Evolutionary conservation across 2,329 filamentous ascomycete genomes (phyloP).

Genomic region (Aspergillus quadrilineatus): DNA sequence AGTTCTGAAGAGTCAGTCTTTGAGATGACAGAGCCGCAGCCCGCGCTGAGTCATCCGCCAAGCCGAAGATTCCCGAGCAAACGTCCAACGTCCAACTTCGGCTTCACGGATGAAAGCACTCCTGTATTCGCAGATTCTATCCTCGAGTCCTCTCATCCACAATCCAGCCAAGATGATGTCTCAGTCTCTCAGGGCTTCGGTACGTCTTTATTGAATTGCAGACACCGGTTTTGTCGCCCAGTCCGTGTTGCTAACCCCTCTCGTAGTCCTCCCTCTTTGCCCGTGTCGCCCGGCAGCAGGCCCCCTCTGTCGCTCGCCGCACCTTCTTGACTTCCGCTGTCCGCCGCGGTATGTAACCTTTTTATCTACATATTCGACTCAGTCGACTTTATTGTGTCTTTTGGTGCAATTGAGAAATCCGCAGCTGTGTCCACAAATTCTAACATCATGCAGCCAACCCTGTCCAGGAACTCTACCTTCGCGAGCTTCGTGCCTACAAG

Average conservation of each 20-base stretch:
- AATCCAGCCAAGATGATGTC: conserved; percentile 54
- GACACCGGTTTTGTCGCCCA: background rate
- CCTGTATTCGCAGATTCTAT: conserved; percentile 22
- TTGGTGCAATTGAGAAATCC: background rate
- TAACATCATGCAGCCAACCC: conserved; percentile 71
- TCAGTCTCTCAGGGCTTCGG: conserved; percentile 62
- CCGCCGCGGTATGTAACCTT: conserved; percentile 57
- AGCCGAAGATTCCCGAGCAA: conserved; percentile 29
- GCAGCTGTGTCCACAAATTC: conserved; percentile 9
- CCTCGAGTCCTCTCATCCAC: conserved; percentile 28
- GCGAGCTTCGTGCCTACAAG: conserved; percentile 96
- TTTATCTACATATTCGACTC: conserved; percentile 18
- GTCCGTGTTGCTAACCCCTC: conserved; percentile 11
- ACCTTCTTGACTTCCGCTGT: conserved; percentile 63
- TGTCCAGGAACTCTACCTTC: conserved; percentile 96
- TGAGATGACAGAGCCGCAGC: conserved; percentile 21
- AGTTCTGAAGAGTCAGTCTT: background rate
- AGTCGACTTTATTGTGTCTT: conserved; percentile 18
- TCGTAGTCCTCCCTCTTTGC: conserved; percentile 60
- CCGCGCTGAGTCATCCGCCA: conserved; percentile 28
- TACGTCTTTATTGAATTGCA: conserved; percentile 35
- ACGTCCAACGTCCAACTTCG: conserved; percentile 26
- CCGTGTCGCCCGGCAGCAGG: conserved; percentile 60
- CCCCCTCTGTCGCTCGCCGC: conserved; percentile 56
- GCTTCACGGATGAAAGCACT: conserved; percentile 23